Percentiles rank a stretch among this genome's conserved stretches.
Conservation (phyloP, 768 basidiomycete species). For the Nidularia pulvinata region DNA sequence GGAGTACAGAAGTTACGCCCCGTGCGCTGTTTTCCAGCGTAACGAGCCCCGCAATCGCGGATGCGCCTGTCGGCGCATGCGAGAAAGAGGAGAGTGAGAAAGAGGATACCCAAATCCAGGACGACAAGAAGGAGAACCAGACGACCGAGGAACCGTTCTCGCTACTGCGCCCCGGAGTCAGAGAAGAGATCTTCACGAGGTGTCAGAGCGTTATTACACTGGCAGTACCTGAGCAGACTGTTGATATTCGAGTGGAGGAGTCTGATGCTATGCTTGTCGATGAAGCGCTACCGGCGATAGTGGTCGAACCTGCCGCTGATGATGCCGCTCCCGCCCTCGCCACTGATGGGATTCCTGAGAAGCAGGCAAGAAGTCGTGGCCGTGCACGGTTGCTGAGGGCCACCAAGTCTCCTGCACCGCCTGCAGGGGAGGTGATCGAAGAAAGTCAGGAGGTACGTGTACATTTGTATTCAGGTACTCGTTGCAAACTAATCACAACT, state of each 20-base stretch:
- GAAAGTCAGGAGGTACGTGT: background rate
- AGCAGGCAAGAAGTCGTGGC: background rate
- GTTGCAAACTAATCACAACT: background rate
- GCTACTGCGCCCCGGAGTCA: constrained; percentile 14
- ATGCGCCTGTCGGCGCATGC: background rate
- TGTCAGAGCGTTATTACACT: background rate
- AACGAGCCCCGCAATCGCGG: background rate
- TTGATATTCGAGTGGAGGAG: background rate
- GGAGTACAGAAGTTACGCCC: background rate
- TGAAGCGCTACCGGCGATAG: constrained; percentile 1
- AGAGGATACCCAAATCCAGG: background rate
- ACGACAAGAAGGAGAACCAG: background rate
- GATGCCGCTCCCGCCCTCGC: background rate
- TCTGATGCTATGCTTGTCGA: constrained; percentile 7
- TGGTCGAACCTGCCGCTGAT: background rate
- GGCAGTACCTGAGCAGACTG: background rate
- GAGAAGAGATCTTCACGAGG: constrained; percentile 7
- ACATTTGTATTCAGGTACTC: background rate
- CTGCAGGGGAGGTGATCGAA: constrained; percentile 1
- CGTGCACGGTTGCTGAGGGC: constrained; percentile 6
- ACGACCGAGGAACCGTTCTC: constrained; percentile 9
- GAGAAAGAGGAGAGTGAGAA: background rate
- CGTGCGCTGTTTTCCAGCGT: background rate
- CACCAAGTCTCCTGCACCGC: constrained; percentile 4
- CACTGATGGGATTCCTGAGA: background rate